Percentiles rank a stretch among this genome's conserved stretches.
Evolutionary conservation across 768 basidiomycete genomes (phyloP).

Genomic region (Naematelia aurantialba): DNA sequence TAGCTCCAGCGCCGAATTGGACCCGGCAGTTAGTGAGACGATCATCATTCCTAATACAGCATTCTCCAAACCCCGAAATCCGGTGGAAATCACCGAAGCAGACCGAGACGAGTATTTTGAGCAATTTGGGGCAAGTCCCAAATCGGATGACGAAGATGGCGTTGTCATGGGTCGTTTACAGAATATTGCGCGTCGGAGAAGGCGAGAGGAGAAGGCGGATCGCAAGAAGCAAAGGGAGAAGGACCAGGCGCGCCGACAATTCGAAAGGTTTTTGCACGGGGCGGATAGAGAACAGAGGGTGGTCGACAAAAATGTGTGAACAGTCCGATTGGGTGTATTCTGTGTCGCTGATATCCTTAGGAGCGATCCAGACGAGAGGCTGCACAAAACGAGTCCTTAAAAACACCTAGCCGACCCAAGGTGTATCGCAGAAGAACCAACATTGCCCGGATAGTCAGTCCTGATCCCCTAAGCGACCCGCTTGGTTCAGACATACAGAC

Average conservation of each 20-base stretch:
- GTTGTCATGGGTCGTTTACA: constrained; percentile 18
- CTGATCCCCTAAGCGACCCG: background rate
- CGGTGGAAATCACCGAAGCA: constrained; percentile 18
- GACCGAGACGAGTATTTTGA: constrained; percentile 37
- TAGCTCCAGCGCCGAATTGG: constrained; percentile 17
- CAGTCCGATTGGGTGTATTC: background rate
- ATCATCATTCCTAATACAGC: constrained; percentile 30
- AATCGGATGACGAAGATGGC: constrained; percentile 23
- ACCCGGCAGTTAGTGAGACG: constrained; percentile 13
- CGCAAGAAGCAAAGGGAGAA: constrained; percentile 16
- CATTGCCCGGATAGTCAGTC: background rate
- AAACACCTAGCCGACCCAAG: background rate
- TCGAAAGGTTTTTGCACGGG: constrained; percentile 23
- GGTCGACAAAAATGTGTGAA: background rate
- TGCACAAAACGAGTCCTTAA: background rate
- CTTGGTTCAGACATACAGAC: background rate
- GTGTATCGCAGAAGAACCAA: background rate
- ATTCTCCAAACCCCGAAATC: constrained; percentile 7
- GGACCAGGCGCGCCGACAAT: constrained; percentile 15
- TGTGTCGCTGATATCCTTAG: background rate
- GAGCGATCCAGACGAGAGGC: background rate
- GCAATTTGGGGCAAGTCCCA: constrained; percentile 17
- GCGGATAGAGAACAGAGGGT: background rate
- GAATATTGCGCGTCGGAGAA: constrained; percentile 27
- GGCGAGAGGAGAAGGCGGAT: constrained; percentile 26